Conservation (phyloP, 2,329 filamentous ascomycete genomes). For the Celoporthe dispersa region DNA sequence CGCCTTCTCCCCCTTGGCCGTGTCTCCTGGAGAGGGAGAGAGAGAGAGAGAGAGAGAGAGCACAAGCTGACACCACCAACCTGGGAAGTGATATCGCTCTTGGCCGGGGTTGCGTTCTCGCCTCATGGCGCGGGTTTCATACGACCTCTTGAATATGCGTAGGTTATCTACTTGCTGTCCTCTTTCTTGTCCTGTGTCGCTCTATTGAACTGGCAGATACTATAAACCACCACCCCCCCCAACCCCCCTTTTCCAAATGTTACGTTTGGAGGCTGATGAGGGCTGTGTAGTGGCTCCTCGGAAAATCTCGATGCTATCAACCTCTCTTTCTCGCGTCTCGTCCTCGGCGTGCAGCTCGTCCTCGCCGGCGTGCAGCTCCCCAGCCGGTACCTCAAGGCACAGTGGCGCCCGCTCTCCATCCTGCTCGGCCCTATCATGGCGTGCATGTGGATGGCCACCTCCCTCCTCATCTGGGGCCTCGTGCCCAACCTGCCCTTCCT, state of each 20-base stretch:
- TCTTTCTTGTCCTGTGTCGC: too few relatives aligned
- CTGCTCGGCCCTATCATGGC: constrained; percentile 85
- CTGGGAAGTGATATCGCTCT: constrained; percentile 74
- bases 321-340: constrained; percentile 82
- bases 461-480: constrained; percentile 76
- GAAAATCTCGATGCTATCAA: constrained; percentile 72
- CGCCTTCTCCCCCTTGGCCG: not conserved
- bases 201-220: not conserved
- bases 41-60: not conserved
- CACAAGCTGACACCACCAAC: not conserved
- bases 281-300: constrained; percentile 43
- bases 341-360: constrained; percentile 88
- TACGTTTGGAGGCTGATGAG: not conserved
- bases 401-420: constrained; percentile 77
- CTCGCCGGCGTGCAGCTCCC: constrained; percentile 88
- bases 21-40: not conserved
- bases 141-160: constrained; percentile 74
- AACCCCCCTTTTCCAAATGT: not conserved
- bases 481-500: constrained; percentile 74
- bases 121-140: constrained; percentile 79
- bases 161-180: not conserved
- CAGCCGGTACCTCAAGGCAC: constrained; percentile 74
- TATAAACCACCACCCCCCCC: too few relatives aligned
- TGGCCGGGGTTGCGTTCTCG: constrained; percentile 79
- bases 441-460: constrained; percentile 84